Evolutionary conservation across 2,329 filamentous ascomycete genomes (phyloP), one percentile per base, ranked within the genome.

Genomic region (Paecilomyces variotii): DNA sequence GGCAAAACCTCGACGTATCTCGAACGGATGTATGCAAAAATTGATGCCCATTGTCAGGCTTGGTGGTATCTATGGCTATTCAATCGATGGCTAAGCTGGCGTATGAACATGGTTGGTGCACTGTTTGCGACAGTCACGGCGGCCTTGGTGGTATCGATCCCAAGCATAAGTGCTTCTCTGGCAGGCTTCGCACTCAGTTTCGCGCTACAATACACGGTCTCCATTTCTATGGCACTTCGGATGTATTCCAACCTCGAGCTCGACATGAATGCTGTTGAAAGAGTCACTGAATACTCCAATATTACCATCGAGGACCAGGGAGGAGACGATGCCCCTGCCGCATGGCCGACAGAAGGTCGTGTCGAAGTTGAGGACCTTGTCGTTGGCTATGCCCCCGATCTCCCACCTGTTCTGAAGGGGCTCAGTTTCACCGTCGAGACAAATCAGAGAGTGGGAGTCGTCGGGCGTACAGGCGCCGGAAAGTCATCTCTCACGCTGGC

Each of bases 161-260:
- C 81, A 0, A 75, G 74, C 1, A 87, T 91, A 66, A 83, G 88
- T 65, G 84, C 88, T 0, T 81, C 87, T 0, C 77, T 91, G 28
- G 89, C 88, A 1, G 89, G 89, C 0, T 92, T 93, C 65, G 88
- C 88, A 0, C 75, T 93, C 45, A 84, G 84, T 2, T 92, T 92
- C 70, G 84, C 88, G 0, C 77, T 92, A 30, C 84, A 89, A 58
- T 90, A 91, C 68, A 83, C 86, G 0, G 74, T 73, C 14, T 79
- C 80, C 6, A 82, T 91, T 57, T 82, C 87, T 54, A 88, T 84
- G 82, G 80, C 84, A 0, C 82, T 91, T 39, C 80, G 87, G 1
- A 77, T 85, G 57, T 90, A 90, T 67, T 82, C 87, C 0, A 86
- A 84, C 61, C 76, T 91, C 24, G 89, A 93, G 69, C 76, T 92